Evolutionary conservation across 768 basidiomycete species (phyloP).

Genomic region (Boletus patriciae): DNA sequence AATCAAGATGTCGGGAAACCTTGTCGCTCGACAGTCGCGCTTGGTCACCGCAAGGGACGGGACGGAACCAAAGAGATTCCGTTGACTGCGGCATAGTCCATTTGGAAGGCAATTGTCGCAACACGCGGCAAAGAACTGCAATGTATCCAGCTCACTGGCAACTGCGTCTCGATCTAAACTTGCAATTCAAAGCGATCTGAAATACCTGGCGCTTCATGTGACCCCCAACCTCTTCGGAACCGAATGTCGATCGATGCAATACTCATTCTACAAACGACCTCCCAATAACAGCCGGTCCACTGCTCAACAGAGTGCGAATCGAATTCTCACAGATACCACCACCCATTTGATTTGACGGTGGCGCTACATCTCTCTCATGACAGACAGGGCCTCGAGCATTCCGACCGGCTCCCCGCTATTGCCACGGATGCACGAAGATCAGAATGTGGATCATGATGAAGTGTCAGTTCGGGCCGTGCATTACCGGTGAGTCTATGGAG

Average conservation of each 20-base stretch:
- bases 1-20: not conserved
- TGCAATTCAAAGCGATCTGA: not conserved
- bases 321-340: not conserved
- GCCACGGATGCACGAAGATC: not conserved
- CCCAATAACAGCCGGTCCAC: not conserved
- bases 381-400: not conserved
- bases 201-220: not conserved
- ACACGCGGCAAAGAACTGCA: not conserved
- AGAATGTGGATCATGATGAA: not conserved
- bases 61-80: not conserved
- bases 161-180: not conserved
- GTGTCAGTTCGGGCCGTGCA: not conserved
- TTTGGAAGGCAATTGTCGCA: slow-evolving; percentile 2
- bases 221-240: not conserved
- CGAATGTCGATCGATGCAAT: not conserved
- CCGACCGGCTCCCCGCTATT: not conserved
- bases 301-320: not conserved
- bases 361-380: not conserved
- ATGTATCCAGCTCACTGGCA: not conserved
- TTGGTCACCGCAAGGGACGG: slow-evolving; percentile 1
- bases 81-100: not conserved
- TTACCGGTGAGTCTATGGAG: not conserved
- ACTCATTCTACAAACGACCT: not conserved
- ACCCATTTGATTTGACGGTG: slow-evolving; percentile 1
- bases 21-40: not conserved